Evolutionary conservation across 83 land plant species (phyloP).

Genomic region (Thuja plicata): DNA sequence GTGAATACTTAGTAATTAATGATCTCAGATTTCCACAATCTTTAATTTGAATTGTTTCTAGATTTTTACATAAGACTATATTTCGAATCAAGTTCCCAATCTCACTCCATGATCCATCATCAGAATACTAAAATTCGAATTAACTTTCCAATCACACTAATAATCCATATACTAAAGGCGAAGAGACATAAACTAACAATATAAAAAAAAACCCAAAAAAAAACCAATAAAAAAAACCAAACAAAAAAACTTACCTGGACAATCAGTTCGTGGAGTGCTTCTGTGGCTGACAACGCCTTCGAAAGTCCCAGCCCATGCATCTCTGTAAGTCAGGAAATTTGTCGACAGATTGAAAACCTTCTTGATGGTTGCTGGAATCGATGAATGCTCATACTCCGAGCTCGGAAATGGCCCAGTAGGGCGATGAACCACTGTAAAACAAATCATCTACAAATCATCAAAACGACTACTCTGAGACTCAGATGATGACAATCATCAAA

Average conservation of each 20-base stretch:
- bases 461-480: background rate
- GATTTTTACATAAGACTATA: no score
- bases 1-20: background rate
- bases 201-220: no score
- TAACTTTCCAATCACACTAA: no score
- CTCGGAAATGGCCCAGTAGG: slow-evolving; percentile 43
- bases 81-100: no score
- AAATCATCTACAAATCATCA: background rate
- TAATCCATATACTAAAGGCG: no score
- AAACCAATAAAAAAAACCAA: no score
- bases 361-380: slow-evolving; percentile 86
- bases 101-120: no score
- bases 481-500: no score
- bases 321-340: slow-evolving; percentile 67
- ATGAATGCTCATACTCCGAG: slow-evolving; percentile 76
- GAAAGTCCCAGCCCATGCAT: slow-evolving; percentile 92
- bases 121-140: no score
- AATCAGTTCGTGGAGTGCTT: slow-evolving; percentile 67
- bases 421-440: slow-evolving; percentile 55
- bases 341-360: slow-evolving; percentile 72
- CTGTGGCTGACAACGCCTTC: slow-evolving; percentile 45
- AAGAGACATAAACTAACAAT: no score
- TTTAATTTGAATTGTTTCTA: no score
- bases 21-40: no score
- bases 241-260: slow-evolving; percentile 48